phyloP scores from a whole-genome alignment of 768 basidiomycete species.

The Mycena maculata region DNA sequence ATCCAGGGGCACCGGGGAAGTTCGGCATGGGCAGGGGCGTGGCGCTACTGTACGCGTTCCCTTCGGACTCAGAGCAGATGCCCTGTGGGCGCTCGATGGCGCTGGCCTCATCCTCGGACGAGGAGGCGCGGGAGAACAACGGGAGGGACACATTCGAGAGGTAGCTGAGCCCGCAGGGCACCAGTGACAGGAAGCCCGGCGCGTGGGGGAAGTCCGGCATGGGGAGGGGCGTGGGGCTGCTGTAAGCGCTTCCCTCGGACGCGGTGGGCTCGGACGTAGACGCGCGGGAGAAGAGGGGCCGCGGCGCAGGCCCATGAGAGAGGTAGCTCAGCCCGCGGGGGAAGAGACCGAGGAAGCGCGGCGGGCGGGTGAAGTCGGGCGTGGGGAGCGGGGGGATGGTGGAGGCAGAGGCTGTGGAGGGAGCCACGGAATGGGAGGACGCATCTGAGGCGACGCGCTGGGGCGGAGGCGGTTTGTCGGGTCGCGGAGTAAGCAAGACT shows the following conservation, averaged over 20 bases:
- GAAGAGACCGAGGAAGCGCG: constrained; percentile 31
- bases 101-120: neutral
- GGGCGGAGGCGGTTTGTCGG: constrained; percentile 22
- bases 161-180: constrained; percentile 36
- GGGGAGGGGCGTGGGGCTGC: constrained; percentile 16
- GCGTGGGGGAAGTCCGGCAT: constrained; percentile 35
- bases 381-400: constrained; percentile 8
- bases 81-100: no score
- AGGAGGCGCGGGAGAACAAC: constrained; percentile 22
- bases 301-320: constrained; percentile 17
- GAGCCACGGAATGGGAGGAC: neutral
- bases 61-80: no score
- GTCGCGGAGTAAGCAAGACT: constrained; percentile 34
- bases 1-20: constrained; percentile 25
- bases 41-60: no score
- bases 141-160: constrained; percentile 22
- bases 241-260: no score
- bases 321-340: constrained; percentile 36
- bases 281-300: constrained; percentile 23
- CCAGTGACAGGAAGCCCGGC: constrained; percentile 26
- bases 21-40: constrained; percentile 32
- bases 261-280: neutral
- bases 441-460: constrained; percentile 10
- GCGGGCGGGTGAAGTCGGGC: constrained; percentile 27
- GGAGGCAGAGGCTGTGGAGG: neutral